Evolutionary conservation across 805 yeast genomes (phyloP), one percentile per base, ranked within the genome.

Genomic region (Yamadazyma akitaensis): DNA sequence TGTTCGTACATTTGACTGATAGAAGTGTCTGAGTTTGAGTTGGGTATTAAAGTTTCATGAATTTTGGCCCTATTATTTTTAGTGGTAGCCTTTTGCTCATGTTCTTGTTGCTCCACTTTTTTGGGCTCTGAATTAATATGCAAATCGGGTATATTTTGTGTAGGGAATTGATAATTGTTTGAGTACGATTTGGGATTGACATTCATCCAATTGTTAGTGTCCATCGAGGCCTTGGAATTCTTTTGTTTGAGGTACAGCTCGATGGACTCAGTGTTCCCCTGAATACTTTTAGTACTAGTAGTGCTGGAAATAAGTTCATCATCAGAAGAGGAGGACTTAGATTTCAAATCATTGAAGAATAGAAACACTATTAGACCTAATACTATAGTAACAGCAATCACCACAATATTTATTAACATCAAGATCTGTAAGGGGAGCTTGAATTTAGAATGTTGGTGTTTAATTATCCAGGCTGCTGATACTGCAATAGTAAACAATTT

Each of bases 131-230:
- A 14, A 7, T 9, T 12, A 5, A 13, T 19, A 13, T 18, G 37
- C 16, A 16, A 28, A 34, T 34, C 24, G 16, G 37, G 24, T 4
- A 34, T 28, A 13, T 11, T 13, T 9, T 13, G n/a, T 9, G n/a
- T 28, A 12, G 32, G 32, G 16, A 6, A 38, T 38, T 36, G 26
- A n/a, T 36, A 18, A 19, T 36, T 19, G 5, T 36, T 11, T 18
- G 35, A 8, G 12, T n/a, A 14, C 6, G 46, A 35, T 13, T 37
- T 36, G 16, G 46, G 32, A 24, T 42, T 48, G 4, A 49, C 43
- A 34, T 44, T 44, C 55, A 51, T 51, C 55, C 55, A 51, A 26
- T 51, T 51, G 7, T 43, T 40, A 21, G 35, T 37, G 11, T 50
- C 38, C 17, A 40, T 18, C 8, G 43, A 42, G 9, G 26, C 12